Evolutionary conservation across 73 alveolate genomes (phyloP), one percentile per base, ranked within the genome.

Genomic region (Paramecium octaurelia): DNA sequence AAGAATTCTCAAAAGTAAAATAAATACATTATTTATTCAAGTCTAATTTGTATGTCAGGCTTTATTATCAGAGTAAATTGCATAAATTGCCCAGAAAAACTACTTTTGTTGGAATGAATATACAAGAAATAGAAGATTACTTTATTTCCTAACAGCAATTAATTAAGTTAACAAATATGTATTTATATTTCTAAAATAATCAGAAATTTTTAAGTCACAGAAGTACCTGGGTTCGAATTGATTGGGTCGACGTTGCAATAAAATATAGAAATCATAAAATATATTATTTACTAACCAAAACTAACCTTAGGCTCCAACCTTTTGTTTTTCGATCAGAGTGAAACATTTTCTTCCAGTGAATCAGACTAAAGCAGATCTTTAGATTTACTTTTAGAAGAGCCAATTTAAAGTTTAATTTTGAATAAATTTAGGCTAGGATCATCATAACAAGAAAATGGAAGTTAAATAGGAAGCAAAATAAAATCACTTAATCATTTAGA

Each of bases 371-470:
- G 42, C 6, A 4, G 4, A 4, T 73, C 87, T 38, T 40, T 73
- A 16, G 87, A 73, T 36, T 16, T 29, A 73, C 40, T 73, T 35
- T 73, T 73, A 73, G 87, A 73, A 40, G 59, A 40, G n/a, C 87
- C 87, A 73, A 40, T 35, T 73, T 40, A 35, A 73, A 73, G 87
- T 73, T 29, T 29, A 36, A 21, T 73, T 35, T 35, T 34, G 6
- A 11, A 73, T 73, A 35, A 73, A 73, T 73, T 73, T 73, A 73
- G 87, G 87, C 87, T 20, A 73, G 87, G 59, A 73, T 73, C 10
- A 73, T 71, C 1, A 71, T 16, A 27, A 64, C 29, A 64, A 31
- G 84, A 64, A 34, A 21, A 12, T 64, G 84, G 29, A 27, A 64
- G 31, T 34, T 23, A 27, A 64, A 11, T 64, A 1, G 23, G 2